phyloP scores from a whole-genome alignment of 2,329 filamentous ascomycete species.

The Colletotrichum sp. region DNA sequence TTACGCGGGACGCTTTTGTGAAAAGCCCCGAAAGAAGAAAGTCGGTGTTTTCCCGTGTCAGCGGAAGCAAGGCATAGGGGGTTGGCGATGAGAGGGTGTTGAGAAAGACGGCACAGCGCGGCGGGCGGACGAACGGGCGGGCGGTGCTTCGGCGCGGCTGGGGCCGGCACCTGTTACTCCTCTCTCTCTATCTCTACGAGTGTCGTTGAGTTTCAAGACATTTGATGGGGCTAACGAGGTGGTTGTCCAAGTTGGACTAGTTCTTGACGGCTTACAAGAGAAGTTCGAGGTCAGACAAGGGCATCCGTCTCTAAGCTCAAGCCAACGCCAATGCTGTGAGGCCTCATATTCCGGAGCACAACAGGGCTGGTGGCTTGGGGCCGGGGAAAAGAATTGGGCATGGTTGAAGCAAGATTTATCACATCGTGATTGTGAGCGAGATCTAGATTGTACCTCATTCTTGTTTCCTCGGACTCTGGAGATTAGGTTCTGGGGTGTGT shows the following conservation, averaged over 20 bases:
- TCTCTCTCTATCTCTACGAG: background rate
- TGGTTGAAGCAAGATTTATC: slow-evolving; percentile 13
- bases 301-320: background rate
- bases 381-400: background rate
- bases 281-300: background rate
- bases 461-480: background rate
- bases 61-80: background rate
- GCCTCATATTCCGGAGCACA: background rate
- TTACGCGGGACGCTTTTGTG: background rate
- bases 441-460: slow-evolving; percentile 2
- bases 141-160: background rate
- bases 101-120: background rate
- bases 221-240: background rate
- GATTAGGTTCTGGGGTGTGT: background rate
- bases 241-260: slow-evolving; percentile 18
- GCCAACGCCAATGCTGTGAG: background rate
- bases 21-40: slow-evolving; percentile 11
- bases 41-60: background rate
- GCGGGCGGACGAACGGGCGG: background rate
- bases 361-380: background rate
- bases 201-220: background rate
- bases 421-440: slow-evolving; percentile 8
- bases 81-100: background rate
- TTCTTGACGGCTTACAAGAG: background rate
- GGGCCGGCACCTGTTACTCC: background rate